Base-by-base conservation (phyloP, 2,329 filamentous ascomycete genomes). In the Cytospora chrysosperma region DNA sequence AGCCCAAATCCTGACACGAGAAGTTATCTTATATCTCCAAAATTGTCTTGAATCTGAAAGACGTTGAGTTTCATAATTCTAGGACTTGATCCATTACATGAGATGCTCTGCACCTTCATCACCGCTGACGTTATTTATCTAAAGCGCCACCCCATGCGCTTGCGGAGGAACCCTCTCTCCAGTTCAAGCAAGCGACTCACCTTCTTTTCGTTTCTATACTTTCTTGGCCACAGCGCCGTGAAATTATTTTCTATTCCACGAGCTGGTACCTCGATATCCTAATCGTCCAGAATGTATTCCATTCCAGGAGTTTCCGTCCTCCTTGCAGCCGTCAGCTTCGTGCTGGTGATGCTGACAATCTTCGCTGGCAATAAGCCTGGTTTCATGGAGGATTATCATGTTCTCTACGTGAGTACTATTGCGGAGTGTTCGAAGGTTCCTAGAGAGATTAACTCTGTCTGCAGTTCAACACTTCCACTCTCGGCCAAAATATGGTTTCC, bases 381-480 rank as follows among this genome's bases (percentile, higher is more conserved):
- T 26, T 73, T 73, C 34, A 67, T 78, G 66, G 75, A 78, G 40
- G 72, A 75, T 13, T 77, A 75, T 63, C 75, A 78, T 37, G 70
- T 79, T 43, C 71, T 78, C 32, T 72, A 74, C 53, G 76, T 77
- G 68, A 58, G 75, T 70, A 24, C 7, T 10, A 26, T 52, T 10
- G 1, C n/a, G 19, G 56, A 30, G 7, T 4, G 8, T 21, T 3
- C 13, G 19, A n/a, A 5, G 17, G 6, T 9, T n/a, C 10, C n/a
- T 8, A n/a, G 21, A 21, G 28, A 56, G 4, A 55, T 63, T 69
- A 32, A 69, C 43, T 12, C 8, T 5, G 0, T 9, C 21, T 28
- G 4, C 56, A 79, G 76, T 72, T 79, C 65, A 79, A 80, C 70
- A 76, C 76, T 63, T 77, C 77, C 21, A 69, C 70, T 17, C 74